phyloP scores from a whole-genome alignment of 2,329 filamentous ascomycete species.

The Botrytis tulipae region DNA sequence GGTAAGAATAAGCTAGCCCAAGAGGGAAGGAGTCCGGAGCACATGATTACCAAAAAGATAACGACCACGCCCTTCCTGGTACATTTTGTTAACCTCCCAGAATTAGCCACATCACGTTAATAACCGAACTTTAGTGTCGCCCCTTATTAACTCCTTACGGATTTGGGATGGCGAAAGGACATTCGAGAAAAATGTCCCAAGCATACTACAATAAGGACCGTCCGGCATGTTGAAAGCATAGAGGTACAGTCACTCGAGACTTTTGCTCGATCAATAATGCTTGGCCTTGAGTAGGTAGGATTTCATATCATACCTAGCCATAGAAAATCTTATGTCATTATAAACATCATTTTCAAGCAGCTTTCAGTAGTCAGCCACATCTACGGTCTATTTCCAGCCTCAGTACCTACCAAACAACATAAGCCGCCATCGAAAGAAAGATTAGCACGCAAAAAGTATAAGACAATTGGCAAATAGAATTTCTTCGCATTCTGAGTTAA shows the following conservation, averaged over 20 bases:
- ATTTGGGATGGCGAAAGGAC: not conserved
- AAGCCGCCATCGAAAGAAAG: not conserved
- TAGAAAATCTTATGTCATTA: not conserved
- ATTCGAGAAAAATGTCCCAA: not conserved
- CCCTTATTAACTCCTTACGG: not conserved
- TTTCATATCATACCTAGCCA: not conserved
- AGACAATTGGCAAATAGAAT: not conserved
- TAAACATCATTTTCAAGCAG: not conserved
- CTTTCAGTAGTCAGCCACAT: constrained; percentile 5
- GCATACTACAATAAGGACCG: not conserved
- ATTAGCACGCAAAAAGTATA: not conserved
- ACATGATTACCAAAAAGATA: not conserved
- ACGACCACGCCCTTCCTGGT: not conserved
- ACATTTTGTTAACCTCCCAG: not conserved
- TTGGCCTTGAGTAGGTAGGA: not conserved
- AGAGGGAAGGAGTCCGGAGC: not conserved
- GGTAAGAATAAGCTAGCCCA: not conserved
- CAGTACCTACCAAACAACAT: not conserved
- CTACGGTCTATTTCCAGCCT: not conserved
- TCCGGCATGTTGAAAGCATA: not conserved
- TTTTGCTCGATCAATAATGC: not conserved
- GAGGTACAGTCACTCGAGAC: not conserved
- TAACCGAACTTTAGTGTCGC: not conserved
- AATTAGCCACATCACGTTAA: constrained; percentile 1
- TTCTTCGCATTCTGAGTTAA: not conserved